A percentile compares a stretch with the other conserved stretches of the same genome.
phyloP scores from a whole-genome alignment of 208 protist genomes.

The Phytomonas francai region DNA sequence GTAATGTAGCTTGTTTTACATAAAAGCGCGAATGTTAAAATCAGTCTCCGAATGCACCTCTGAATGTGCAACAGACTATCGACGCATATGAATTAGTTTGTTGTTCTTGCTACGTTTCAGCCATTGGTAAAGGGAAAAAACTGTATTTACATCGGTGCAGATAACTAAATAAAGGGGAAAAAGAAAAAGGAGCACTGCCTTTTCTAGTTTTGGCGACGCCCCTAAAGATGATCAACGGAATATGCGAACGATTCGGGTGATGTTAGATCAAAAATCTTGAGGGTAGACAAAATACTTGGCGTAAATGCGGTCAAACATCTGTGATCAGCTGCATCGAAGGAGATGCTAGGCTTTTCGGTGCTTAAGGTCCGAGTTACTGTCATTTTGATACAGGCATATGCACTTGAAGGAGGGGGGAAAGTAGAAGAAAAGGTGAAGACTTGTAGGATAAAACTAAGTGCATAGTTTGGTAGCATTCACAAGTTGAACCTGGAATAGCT shows the following conservation, averaged over 20 bases:
- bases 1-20: slow-evolving; percentile 88
- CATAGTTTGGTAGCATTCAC: slow-evolving; percentile 75
- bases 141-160: slow-evolving; percentile 67
- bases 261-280: slow-evolving; percentile 84
- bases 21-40: slow-evolving; percentile 70
- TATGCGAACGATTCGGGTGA: slow-evolving; percentile 84
- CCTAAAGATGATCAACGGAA: slow-evolving; percentile 81
- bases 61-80: slow-evolving; percentile 77
- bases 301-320: slow-evolving; percentile 81
- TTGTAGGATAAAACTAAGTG: slow-evolving; percentile 52
- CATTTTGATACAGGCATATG: slow-evolving; percentile 69
- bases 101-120: slow-evolving; percentile 79
- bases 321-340: slow-evolving; percentile 58
- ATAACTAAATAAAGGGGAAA: slow-evolving; percentile 75
- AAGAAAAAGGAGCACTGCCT: slow-evolving; percentile 42
- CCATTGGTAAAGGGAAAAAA: slow-evolving; percentile 78
- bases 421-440: slow-evolving; percentile 55
- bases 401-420: slow-evolving; percentile 59
- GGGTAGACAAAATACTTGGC: slow-evolving; percentile 88
- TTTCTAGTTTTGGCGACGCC: slow-evolving; percentile 65
- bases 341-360: slow-evolving; percentile 40
- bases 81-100: slow-evolving; percentile 85
- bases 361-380: slow-evolving; percentile 55
- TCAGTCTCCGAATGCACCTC: slow-evolving; percentile 62
- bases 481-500: slow-evolving; percentile 70